Conservation (phyloP, 352 stramenopile species). For the Pythium phragmitis region DNA sequence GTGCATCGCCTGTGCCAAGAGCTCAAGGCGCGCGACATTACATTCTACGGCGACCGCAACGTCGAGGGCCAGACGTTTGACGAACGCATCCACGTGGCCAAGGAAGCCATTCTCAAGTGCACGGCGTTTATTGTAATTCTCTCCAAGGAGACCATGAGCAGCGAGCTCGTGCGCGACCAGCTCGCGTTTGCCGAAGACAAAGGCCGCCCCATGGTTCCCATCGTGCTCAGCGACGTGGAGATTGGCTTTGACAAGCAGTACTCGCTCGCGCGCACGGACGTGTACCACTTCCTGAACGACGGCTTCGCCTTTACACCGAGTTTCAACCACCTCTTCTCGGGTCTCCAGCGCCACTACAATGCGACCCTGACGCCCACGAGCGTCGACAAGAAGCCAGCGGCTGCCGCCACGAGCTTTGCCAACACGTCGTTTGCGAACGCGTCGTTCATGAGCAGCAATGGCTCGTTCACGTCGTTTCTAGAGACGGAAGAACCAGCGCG, state of each 20-base stretch:
- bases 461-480: constrained; percentile 30
- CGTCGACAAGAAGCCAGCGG: constrained; percentile 6
- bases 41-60: constrained; percentile 70
- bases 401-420: neutral
- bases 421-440: constrained; percentile 22
- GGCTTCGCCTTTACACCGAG: constrained; percentile 73
- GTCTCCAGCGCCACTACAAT: constrained; percentile 41
- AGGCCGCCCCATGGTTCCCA: constrained; percentile 72
- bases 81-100: constrained; percentile 69
- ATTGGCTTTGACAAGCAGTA: constrained; percentile 79
- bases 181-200: constrained; percentile 86
- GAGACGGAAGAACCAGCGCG: constrained; percentile 9
- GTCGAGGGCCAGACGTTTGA: constrained; percentile 63
- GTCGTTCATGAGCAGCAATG: constrained; percentile 28
- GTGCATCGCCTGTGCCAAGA: constrained; percentile 66
- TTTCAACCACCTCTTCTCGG: constrained; percentile 45
- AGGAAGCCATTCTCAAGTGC: constrained; percentile 79
- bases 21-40: constrained; percentile 46
- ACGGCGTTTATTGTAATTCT: constrained; percentile 78
- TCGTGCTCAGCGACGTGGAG: constrained; percentile 76
- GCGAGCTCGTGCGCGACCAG: constrained; percentile 77
- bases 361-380: too few relatives aligned
- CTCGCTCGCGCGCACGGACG: constrained; percentile 71
- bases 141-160: constrained; percentile 67
- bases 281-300: constrained; percentile 79